phyloP scores from a whole-genome alignment of 148 eudicot genomes.

The Drosera capensis region DNA sequence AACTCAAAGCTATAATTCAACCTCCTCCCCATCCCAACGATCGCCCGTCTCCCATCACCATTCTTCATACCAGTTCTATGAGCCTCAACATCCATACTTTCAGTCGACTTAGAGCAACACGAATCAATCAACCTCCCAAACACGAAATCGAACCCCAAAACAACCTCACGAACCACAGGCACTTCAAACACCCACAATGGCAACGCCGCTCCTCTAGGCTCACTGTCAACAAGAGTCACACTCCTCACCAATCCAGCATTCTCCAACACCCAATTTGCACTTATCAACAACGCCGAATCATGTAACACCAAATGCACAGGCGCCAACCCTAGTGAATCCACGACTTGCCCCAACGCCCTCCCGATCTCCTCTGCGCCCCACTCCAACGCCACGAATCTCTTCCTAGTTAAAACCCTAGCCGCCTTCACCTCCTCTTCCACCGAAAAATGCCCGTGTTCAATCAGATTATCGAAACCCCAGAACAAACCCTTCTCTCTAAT shows the following conservation, averaged over 20 bases:
- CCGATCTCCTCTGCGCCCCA: slow-evolving; percentile 58
- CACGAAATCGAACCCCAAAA: slow-evolving; percentile 39
- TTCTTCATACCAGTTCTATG: slow-evolving; percentile 66
- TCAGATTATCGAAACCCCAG: slow-evolving; percentile 86
- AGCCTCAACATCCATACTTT: slow-evolving; percentile 35
- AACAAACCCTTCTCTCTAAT: slow-evolving; percentile 80
- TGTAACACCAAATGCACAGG: slow-evolving; percentile 79
- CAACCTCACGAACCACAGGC: slow-evolving; percentile 49
- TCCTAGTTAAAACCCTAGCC: slow-evolving; percentile 22
- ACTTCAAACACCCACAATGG: slow-evolving; percentile 52
- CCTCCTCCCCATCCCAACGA: slow-evolving; percentile 57
- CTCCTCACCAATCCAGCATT: slow-evolving; percentile 49
- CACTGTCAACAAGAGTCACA: slow-evolving; percentile 45
- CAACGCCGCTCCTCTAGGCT: slow-evolving; percentile 34
- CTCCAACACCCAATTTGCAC: slow-evolving; percentile 67
- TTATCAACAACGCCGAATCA: slow-evolving; percentile 66
- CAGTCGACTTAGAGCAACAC: slow-evolving; percentile 36
- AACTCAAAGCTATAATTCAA: slow-evolving; percentile 66
- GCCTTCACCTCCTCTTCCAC: slow-evolving; percentile 22
- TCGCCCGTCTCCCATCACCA: slow-evolving; percentile 43
- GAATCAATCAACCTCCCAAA: slow-evolving; percentile 40
- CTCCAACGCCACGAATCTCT: slow-evolving; percentile 31
- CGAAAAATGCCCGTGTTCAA: slow-evolving; percentile 65
- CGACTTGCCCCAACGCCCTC: slow-evolving; percentile 62
- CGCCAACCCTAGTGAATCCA: slow-evolving; percentile 53